These are phyloP conservation scores for Houttuynia cordata DNA, from an alignment of 164 flowering plant species.

Conservation along the genomic window DNA sequence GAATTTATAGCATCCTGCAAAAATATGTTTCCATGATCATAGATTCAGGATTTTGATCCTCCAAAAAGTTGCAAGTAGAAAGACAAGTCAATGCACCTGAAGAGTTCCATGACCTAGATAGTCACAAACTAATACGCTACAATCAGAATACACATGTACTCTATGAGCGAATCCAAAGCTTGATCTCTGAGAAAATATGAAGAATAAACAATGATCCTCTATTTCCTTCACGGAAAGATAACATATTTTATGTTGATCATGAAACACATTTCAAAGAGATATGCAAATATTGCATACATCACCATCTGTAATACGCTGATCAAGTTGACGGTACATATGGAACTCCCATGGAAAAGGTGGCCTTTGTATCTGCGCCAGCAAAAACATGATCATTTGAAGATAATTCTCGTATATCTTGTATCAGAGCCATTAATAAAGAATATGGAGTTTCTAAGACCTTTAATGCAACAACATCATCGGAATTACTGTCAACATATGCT, in stretches of 20 bases:
- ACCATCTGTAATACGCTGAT: slow-evolving; percentile 43
- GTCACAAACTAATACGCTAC: slow-evolving; percentile 74
- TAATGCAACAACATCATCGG: slow-evolving; percentile 27
- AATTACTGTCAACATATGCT: slow-evolving; percentile 49
- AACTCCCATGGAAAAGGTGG: slow-evolving; percentile 99
- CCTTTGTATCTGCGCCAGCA: slow-evolving; percentile 60
- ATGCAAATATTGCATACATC: slow-evolving; percentile 32
- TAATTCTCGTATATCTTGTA: too few species aligned
- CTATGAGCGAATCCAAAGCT: slow-evolving; percentile 73
- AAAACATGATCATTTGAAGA: too few species aligned
- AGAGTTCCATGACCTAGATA: slow-evolving; percentile 78
- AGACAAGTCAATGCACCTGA: slow-evolving; percentile 34
- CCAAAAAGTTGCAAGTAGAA: not conserved
- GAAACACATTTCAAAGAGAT: not conserved
- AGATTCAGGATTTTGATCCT: slow-evolving; percentile 2
- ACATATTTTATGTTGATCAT: not conserved
- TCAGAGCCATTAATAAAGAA: too few species aligned
- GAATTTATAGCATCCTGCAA: slow-evolving; percentile 92
- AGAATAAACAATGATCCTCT: slow-evolving; percentile 5
- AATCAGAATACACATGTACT: slow-evolving; percentile 73
- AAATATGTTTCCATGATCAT: not conserved
- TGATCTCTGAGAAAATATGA: slow-evolving; percentile 41
- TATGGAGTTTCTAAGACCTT: too few species aligned
- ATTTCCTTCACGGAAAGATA: not conserved
- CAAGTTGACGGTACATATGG: slow-evolving; percentile 89